Conservation (phyloP, 2,329 filamentous ascomycete species). For the Chaetothyriales sp. region DNA sequence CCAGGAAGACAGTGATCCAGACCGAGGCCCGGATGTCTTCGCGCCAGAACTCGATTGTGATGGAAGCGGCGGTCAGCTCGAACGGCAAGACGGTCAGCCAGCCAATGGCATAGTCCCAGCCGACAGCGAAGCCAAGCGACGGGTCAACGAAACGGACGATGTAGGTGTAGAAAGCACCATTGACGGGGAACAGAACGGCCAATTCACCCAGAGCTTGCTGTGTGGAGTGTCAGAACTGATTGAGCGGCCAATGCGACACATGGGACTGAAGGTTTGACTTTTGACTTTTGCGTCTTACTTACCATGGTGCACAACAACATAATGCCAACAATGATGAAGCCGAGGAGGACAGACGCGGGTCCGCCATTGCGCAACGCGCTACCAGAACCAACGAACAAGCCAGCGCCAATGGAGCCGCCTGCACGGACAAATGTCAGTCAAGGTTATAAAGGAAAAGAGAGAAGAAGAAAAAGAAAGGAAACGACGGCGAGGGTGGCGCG, state of each 20-base stretch:
- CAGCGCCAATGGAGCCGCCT: constrained; percentile 23
- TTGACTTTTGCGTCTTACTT: background rate
- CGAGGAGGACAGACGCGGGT: constrained; percentile 24
- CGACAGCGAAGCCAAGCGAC: constrained; percentile 29
- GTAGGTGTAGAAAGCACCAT: constrained; percentile 56
- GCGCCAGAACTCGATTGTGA: constrained; percentile 15
- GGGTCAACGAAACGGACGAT: constrained; percentile 44
- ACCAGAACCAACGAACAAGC: constrained; percentile 26
- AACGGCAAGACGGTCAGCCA: constrained; percentile 14
- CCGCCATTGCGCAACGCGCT: constrained; percentile 24
- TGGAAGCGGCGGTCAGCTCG: constrained; percentile 13
- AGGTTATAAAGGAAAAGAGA: background rate
- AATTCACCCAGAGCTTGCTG: constrained; percentile 44
- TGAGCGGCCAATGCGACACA: too few species aligned
- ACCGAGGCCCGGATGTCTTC: constrained; percentile 20
- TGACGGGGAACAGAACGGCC: constrained; percentile 60
- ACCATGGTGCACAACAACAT: constrained; percentile 35
- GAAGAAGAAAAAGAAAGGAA: too few species aligned
- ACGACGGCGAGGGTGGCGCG: too few species aligned
- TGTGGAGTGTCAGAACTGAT: background rate
- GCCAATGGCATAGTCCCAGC: constrained; percentile 24
- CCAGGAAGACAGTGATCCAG: constrained; percentile 55
- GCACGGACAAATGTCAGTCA: background rate
- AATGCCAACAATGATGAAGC: constrained; percentile 42
- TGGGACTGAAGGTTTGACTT: too few species aligned